Evolutionary conservation across 164 flowering plant species (phyloP), one percentile per base, ranked within the genome.

Genomic region (Aristolochia contorta): DNA sequence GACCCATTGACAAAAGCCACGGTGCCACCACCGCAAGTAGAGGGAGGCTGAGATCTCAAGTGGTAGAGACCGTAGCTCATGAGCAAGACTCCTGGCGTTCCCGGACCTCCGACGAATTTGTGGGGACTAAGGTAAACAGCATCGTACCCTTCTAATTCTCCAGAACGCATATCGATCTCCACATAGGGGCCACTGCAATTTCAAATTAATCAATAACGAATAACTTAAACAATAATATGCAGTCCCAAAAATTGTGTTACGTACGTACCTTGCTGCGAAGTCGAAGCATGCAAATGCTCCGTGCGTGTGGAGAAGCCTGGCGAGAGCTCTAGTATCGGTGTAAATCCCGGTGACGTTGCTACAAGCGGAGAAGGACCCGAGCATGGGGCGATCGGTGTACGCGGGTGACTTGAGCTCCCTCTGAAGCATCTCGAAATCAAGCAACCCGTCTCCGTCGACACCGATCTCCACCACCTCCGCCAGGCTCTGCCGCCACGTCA

Each of bases 291-390:
- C 94, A 60, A 82, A 82, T 7, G 79, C 94, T 33, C 91, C 89
- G 59, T 75, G 75, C 41, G 67, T 71, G 67, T 89, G 96, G 45
- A 89, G 66, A n/a, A 89, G 74, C 12, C 61, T 64, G 33, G 91
- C 83, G 1, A 87, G 57, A 2, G 73, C 77, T 46, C 83, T 55
- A 0, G 94, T 84, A 58, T 85, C 80, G 0, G 82, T 47, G 47
- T 37, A 62, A 21, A 80, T 76, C 27, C 97, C 91, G 0, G 91
- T 81, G 32, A 87, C 91, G 50, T 89, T 87, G 58, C 94, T 87
- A 57, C 94, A 89, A 52, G 90, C 88, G 0, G 91, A 87, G 76
- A 89, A 87, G 6, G 97, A 87, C 3, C 86, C 92, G n/a, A 90
- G 54, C 66, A 84, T 65, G 0, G 90, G 92, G 14, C 86, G 60